Percentiles rank a stretch among this genome's conserved stretches.
Evolutionary conservation across 1,284 basidiomycete species (phyloP).

Genomic region (Athelia psychrophila): DNA sequence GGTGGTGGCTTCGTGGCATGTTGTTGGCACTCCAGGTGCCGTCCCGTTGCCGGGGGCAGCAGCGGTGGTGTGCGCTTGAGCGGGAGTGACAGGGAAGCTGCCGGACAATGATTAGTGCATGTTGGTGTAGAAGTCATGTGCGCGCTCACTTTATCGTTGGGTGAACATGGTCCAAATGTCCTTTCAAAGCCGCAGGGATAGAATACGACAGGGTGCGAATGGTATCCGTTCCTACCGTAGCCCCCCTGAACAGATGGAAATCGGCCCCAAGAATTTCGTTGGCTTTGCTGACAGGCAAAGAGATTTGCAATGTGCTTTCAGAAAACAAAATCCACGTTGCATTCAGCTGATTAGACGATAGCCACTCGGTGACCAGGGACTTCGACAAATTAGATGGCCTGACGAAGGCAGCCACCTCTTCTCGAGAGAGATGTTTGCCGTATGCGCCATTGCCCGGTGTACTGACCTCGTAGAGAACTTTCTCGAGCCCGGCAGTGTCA

Average conservation of each 20-base stretch:
- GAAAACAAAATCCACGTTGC: conserved; percentile 25
- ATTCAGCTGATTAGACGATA: conserved; percentile 35
- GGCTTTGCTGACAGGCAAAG: conserved; percentile 40
- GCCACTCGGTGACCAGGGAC: conserved; percentile 40
- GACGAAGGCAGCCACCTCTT: conserved; percentile 38
- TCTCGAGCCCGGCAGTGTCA: conserved; percentile 32
- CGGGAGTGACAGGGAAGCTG: conserved; percentile 24
- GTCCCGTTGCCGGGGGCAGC: conserved; percentile 10
- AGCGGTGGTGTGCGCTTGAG: conserved; percentile 8
- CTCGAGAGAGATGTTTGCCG: conserved; percentile 44
- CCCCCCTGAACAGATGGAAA: conserved; percentile 38
- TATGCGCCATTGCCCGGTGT: conserved; percentile 41
- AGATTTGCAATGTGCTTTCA: conserved; percentile 41
- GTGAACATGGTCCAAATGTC: conserved; percentile 36
- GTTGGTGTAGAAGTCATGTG: not conserved
- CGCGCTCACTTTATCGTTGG: conserved; percentile 41
- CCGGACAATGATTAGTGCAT: conserved; percentile 20
- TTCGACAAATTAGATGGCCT: conserved; percentile 38
- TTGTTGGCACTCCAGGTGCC: conserved; percentile 26
- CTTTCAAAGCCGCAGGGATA: conserved; percentile 34
- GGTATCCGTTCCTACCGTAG: conserved; percentile 26
- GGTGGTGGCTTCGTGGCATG: conserved; percentile 33
- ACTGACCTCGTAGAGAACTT: conserved; percentile 40
- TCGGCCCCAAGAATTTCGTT: conserved; percentile 37
- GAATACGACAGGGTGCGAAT: conserved; percentile 41